Base-by-base conservation (phyloP, 305 asterid species). In the Fraxinus ornus region DNA sequence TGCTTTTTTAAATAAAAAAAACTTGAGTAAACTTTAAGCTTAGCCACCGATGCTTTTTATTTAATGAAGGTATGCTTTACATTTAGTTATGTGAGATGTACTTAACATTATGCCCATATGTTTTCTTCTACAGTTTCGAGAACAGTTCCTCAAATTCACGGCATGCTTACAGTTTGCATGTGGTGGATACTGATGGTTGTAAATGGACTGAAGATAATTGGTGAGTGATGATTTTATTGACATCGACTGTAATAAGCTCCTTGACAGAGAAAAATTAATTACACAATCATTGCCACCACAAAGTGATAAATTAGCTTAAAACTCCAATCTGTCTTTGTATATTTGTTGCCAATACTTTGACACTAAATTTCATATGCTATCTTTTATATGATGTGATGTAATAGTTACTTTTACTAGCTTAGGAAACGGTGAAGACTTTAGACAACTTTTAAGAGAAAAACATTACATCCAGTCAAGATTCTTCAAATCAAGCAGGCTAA, bases 101-200 rank as follows among this genome's bases (percentile, higher is more conserved):
- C 77, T 22, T 76, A 33, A 15, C 2, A n/a, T 35, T 41, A 60
- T 76, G n/a, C 47, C 30, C 15, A 39, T 79, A 36, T 44, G n/a
- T 81, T 32, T 39, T 77, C 12, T 79, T 60, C 26, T 81, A 81
- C 94, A 96, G 98, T 86, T 93, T 92, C 12, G 99, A 96, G 93
- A 96, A 96, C 89, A 88, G 88, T 82, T 96, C 98, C 78, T 60
- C 91, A 52, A 86, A 85, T 76, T 93, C 99, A 80, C 88, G 98
- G 84, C 97, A 94, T 83, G 99, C 98, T 28, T 96, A 94, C 88
- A 95, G 97, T 88, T 89, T 93, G 85, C 99, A 95, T 47, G 93
- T 91, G 85, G 95, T 94, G 7, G 99, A 95, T 80, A 92, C 97
- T 36, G 91, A 88, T 76, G 98, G 97, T 86, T 94, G 98, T 88